These are phyloP conservation scores for Mucuna pruriens DNA, from an alignment of 306 rosid genomes.

Conservation along the genomic window DNA sequence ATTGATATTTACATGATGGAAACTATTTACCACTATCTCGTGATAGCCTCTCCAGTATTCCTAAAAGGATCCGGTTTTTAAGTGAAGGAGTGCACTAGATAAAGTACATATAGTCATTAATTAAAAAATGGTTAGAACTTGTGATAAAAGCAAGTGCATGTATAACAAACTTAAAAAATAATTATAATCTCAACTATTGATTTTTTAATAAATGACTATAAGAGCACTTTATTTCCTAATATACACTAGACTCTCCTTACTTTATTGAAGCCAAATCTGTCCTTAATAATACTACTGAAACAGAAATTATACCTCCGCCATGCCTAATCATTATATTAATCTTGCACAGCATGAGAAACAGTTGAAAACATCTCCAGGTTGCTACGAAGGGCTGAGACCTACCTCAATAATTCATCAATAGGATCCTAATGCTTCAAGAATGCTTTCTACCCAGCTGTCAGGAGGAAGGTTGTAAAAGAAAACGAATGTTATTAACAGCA, in stretches of 20 bases:
- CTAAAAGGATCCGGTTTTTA: neutral
- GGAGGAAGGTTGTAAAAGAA: slow-evolving; percentile 11
- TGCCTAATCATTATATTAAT: slow-evolving; percentile 14
- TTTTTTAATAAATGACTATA: neutral
- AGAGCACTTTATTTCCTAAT: neutral
- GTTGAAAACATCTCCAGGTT: slow-evolving; percentile 22
- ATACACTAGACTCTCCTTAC: neutral
- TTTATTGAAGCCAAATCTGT: neutral
- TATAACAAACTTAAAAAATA: neutral
- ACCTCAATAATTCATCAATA: slow-evolving; percentile 52
- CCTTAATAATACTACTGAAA: slow-evolving; percentile 23
- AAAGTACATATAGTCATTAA: slow-evolving; percentile 6
- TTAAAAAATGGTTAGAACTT: neutral
- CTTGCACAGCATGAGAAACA: slow-evolving; percentile 28
- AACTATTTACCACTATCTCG: slow-evolving; percentile 22
- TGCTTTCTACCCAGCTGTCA: slow-evolving; percentile 92
- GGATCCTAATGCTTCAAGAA: slow-evolving; percentile 74
- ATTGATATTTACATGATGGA: slow-evolving; percentile 42
- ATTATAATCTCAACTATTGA: neutral
- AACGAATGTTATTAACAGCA: neutral
- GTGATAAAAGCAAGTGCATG: neutral
- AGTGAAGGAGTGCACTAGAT: neutral
- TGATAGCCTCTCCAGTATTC: slow-evolving; percentile 41
- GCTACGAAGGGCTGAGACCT: slow-evolving; percentile 32
- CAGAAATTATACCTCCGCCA: neutral